Conservation (phyloP, 768 basidiomycete genomes). For the Xerocomellus dryophilus region DNA sequence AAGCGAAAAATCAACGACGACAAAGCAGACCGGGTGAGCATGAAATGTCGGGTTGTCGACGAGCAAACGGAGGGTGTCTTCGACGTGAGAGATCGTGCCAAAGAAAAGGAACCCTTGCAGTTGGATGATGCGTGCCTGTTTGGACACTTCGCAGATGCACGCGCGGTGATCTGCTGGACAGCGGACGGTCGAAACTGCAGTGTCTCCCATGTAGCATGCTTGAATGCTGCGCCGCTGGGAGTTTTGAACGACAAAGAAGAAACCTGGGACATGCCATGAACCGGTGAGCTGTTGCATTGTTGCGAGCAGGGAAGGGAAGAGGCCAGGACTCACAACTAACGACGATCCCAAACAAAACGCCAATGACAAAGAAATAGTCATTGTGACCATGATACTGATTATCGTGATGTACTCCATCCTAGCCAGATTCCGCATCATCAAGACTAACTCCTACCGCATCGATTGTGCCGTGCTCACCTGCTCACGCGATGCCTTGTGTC, state of each 20-base stretch:
- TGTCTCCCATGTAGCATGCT: constrained; percentile 75
- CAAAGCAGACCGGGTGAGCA: constrained; percentile 78
- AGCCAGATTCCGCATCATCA: constrained; percentile 8
- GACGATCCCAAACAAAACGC: constrained; percentile 88
- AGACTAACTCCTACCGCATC: not conserved
- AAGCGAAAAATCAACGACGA: constrained; percentile 82
- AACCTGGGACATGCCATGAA: constrained; percentile 41
- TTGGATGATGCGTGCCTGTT: constrained; percentile 83
- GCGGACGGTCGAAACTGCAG: constrained; percentile 86
- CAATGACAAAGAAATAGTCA: constrained; percentile 92
- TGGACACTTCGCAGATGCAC: constrained; percentile 90
- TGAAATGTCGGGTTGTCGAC: constrained; percentile 72
- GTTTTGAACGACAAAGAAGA: constrained; percentile 97
- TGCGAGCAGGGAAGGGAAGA: not conserved
- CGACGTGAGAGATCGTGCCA: constrained; percentile 88
- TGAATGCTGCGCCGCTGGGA: constrained; percentile 85
- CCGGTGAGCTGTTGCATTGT: not conserved
- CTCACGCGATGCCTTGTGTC: constrained; percentile 89
- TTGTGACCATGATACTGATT: constrained; percentile 80
- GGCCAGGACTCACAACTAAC: constrained; percentile 66
- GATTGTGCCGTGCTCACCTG: constrained; percentile 42
- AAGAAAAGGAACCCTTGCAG: constrained; percentile 94
- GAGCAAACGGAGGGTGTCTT: constrained; percentile 76
- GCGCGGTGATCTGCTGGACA: constrained; percentile 83
- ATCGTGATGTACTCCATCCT: constrained; percentile 83